These are phyloP conservation scores for Aspergillus sp. DNA, from an alignment of 2,329 filamentous ascomycete genomes.

Conservation along the genomic window DNA sequence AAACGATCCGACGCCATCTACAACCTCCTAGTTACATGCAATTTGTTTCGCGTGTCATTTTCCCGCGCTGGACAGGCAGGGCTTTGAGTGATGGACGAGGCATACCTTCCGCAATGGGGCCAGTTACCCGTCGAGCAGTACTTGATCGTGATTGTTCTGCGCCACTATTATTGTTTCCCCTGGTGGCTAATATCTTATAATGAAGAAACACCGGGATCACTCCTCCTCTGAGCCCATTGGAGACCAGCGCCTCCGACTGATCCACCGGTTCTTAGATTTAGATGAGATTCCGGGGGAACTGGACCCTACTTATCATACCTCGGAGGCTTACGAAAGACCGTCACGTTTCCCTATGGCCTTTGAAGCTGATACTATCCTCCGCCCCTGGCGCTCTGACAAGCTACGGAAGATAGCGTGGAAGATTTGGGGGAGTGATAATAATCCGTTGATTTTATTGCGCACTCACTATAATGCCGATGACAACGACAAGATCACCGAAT, in stretches of 20 bases:
- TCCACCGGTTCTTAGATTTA: constrained; percentile 3
- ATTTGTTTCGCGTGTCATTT: no score
- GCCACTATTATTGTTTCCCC: neutral
- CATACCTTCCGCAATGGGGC: neutral
- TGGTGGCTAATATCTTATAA: neutral
- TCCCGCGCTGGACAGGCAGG: no score
- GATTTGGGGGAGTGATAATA: constrained; percentile 2
- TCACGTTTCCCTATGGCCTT: neutral
- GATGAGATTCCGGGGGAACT: constrained; percentile 6
- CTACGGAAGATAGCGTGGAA: constrained; percentile 8
- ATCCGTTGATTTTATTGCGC: constrained; percentile 2
- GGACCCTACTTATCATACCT: neutral
- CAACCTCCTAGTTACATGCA: no score
- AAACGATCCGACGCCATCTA: no score
- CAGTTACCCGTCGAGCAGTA: constrained; percentile 2
- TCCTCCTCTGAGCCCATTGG: constrained; percentile 1
- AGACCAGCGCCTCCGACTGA: constrained; percentile 3
- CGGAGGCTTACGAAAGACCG: neutral
- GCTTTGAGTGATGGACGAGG: neutral
- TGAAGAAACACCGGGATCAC: constrained; percentile 3
- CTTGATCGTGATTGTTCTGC: constrained; percentile 4
- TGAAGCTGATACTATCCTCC: constrained; percentile 5
- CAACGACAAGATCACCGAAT: constrained; percentile 1
- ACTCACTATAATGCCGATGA: constrained; percentile 4
- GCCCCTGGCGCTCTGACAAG: constrained; percentile 4